Base-by-base conservation (phyloP, 352 stramenopile genomes). In the Phytophthora sp. region DNA sequence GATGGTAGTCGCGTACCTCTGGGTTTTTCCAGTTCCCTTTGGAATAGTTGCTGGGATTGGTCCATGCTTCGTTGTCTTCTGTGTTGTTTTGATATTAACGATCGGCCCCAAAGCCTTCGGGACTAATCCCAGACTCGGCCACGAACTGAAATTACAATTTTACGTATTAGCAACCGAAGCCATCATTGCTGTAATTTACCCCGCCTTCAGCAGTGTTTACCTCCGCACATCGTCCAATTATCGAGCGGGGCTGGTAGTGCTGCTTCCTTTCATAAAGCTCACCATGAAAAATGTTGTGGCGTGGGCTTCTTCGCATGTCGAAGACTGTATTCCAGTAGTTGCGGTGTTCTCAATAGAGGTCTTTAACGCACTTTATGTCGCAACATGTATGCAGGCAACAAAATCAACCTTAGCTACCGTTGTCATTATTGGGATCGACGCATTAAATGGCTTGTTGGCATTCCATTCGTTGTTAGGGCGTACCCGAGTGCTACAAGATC, bases 21-120 rank as follows among this genome's bases (percentile, higher is more conserved):
- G 75, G 72, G 42, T 62, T 0, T 81, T 76, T 21, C 72, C 62
- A 1, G 59, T 79, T 6, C 75, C 75, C 7, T 81, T 81, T 38
- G 41, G 49, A 15, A 65, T 61, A 28, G 42, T 59, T 24, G 12
- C 65, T 6, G 46, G 61, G 5, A 46, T 62, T 5, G 46, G 26
- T 2, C 61, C 61, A 23, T 59, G 46, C 18, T 58, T 62, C 8
- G 24, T 34, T 12, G 18, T 65, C 31, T 65, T 65, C 20, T 6
- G 56, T 10, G n/a, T 34, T 4, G 53, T 46, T 10, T 42, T 66
- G 9, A 17, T 54, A 21, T 5, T 53, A 15, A 31, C 21, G 2
- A 66, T 66, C 32, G 57, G 57, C 1, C 49, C 18, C 15, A 37
- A 37, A 24, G 24, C 18, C 12, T 60, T 66, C n/a, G 38, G 30